phyloP scores from a whole-genome alignment of 768 basidiomycete genomes.

The Termitomyces sp. region DNA sequence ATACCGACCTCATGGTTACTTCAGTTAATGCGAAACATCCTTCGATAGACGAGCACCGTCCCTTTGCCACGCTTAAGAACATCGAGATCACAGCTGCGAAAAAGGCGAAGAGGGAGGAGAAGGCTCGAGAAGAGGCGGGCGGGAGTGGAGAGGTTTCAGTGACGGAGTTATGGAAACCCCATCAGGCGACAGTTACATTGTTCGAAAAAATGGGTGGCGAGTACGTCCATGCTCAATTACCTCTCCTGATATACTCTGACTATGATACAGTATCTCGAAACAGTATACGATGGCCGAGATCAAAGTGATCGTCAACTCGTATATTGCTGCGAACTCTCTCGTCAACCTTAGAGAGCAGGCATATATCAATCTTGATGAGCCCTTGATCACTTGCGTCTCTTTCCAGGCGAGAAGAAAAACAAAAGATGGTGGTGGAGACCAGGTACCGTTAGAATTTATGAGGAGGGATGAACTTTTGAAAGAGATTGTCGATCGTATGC shows the following conservation, averaged over 20 bases:
- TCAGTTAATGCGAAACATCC: slow-evolving; percentile 53
- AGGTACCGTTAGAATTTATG: slow-evolving; percentile 40
- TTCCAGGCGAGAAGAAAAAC: slow-evolving; percentile 27
- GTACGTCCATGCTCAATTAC: slow-evolving; percentile 32
- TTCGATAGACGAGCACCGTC: slow-evolving; percentile 43
- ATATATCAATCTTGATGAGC: slow-evolving; percentile 64
- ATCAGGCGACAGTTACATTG: slow-evolving; percentile 45
- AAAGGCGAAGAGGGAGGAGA: slow-evolving; percentile 48
- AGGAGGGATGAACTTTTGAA: slow-evolving; percentile 60
- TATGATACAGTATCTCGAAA: slow-evolving; percentile 35
- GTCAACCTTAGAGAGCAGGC: slow-evolving; percentile 62
- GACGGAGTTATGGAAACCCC: slow-evolving; percentile 74
- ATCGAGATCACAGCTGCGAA: slow-evolving; percentile 59
- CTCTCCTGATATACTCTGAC: background rate
- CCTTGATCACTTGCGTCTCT: slow-evolving; percentile 30
- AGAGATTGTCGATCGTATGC: slow-evolving; percentile 61
- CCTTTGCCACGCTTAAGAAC: slow-evolving; percentile 59
- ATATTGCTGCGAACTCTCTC: slow-evolving; percentile 55
- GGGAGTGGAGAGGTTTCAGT: slow-evolving; percentile 48
- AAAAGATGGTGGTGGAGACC: slow-evolving; percentile 18
- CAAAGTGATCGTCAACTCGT: slow-evolving; percentile 50
- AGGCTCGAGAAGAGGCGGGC: slow-evolving; percentile 37
- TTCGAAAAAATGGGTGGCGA: slow-evolving; percentile 60
- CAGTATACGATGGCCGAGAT: slow-evolving; percentile 56
- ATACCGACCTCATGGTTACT: slow-evolving; percentile 49